Evolutionary conservation across 2,329 filamentous ascomycete species (phyloP), one percentile per base, ranked within the genome.

Genomic region (Colletotrichum caudatum): DNA sequence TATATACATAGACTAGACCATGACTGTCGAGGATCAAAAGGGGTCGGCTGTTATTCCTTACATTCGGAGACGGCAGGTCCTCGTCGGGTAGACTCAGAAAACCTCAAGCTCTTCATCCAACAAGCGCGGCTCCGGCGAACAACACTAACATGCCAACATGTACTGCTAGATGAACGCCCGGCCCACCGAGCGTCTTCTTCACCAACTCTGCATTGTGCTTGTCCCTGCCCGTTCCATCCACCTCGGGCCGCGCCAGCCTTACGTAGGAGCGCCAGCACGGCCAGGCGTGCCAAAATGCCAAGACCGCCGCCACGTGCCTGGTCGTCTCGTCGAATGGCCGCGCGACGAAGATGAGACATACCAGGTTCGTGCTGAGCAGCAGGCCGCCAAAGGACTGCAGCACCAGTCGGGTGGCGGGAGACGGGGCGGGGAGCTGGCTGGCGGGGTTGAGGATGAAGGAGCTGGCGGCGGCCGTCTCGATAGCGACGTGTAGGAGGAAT

Each of bases 251-350:
- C 37, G 73, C 71, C 16, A 85, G 77, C 50, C 82, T 79, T 20
- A 76, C 72, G 14, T 76, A 78, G 0, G 86, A 86, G 44, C 86
- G 80, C 59, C 82, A 78, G 39, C 80, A 82, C 2, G 86, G 86
- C 79, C 83, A 88, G 1, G 83, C 51, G 68, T 88, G 86, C 77
- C 87, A 88, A 29, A 82, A 81, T 0, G 82, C 84, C 70, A 88
- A 78, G 0, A 83, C 81, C 0, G 80, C 73, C 0, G 83, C 81
- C 1, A 84, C 74, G 26, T 81, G 73, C 9, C 80, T 78, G 5
- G 77, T 76, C 0, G 79, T 78, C 5, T 77, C 66, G 72, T 82
- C 78, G 56, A 81, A 76, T 1, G 78, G 75, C 2, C 79, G 77
- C 5, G 75, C 60, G 12, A 81, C 72, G 51, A 85, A 77, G 18